Base-by-base conservation (phyloP, 176 grass and related monocot species). In the Eleusine indica region DNA sequence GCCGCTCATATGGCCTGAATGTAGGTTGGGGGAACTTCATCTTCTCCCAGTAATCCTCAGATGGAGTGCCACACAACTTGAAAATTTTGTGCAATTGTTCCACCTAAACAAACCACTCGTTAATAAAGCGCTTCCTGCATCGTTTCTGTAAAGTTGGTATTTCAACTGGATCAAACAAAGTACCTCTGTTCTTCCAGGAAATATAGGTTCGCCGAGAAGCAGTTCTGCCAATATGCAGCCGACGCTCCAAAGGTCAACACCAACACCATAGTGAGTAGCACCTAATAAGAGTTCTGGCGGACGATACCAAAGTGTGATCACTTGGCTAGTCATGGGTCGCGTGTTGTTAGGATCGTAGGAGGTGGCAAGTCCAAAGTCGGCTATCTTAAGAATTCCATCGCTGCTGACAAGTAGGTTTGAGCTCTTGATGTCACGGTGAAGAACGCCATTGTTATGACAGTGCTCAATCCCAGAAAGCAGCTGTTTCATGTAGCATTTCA, bases 261-360 rank as follows among this genome's bases (percentile, higher is more conserved):
- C 89, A 7, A 94, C 86, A 15, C 89, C 77, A 40, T 99, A 99
- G 64, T 82, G 85, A 58, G 91, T 96, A 46, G 97, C 88, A 76
- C 97, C 97, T 83, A 99, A 63, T 67, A 99, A 61, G 56, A 99
- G 91, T 68, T 99, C 97, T 5, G 97, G 97, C 3, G 97, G 97
- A 47, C 97, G 97, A 75, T 99, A 99, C 97, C 97, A 99, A 44
- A 99, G 88, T 16, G 97, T 99, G 41, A 99, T 94, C 53, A 99
- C 97, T 73, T 92, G 85, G 84, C 66, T 94, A 29, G 97, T 99
- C 93, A 99, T 94, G 11, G 91, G 88, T 5, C 83, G 73, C 5
- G 17, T 11, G 42, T 87, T 90, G 49, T 84, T 67, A 60, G 89
- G 86, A 78, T 96, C 91, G 70, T 89, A 96, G 74, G 84, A 87